Conservation (phyloP, 257 asterid genomes). For the Paulownia fortunei region DNA sequence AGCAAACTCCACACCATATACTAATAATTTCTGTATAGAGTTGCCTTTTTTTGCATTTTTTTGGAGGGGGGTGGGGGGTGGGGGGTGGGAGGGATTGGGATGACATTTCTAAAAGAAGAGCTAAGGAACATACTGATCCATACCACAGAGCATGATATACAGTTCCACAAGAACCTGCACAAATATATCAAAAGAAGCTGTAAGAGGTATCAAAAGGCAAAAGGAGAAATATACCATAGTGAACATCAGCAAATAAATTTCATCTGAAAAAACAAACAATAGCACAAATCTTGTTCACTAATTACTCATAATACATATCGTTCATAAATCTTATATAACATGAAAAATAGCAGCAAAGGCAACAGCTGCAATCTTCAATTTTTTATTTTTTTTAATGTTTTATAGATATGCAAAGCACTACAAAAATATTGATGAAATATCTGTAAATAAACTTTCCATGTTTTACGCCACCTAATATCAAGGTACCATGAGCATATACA, state of each 20-base stretch:
- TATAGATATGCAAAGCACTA: background rate
- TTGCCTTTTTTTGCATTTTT: conserved; percentile 12
- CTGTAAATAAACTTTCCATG: background rate
- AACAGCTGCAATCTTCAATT: background rate
- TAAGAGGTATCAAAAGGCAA: conserved; percentile 31
- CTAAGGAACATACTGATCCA: conserved; percentile 88
- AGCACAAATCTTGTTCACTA: conserved; percentile 3
- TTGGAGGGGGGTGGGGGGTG: background rate
- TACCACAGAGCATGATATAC: conserved; percentile 96
- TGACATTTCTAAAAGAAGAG: conserved; percentile 46
- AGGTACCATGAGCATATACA: background rate
- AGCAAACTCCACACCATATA: background rate
- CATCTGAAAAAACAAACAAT: background rate
- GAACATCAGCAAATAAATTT: conserved; percentile 20
- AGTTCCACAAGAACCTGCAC: conserved; percentile 96
- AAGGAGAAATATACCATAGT: background rate
- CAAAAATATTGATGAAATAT: background rate
- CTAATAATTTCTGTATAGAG: background rate
- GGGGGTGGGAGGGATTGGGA: background rate
- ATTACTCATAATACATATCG: conserved; percentile 9
- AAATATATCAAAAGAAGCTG: conserved; percentile 30
- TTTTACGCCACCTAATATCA: background rate
- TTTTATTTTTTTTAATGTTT: background rate
- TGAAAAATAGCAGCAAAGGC: conserved; percentile 4
- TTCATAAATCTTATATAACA: background rate